phyloP scores from a whole-genome alignment of 2,329 filamentous ascomycete species.

The Calonectria honghensis region DNA sequence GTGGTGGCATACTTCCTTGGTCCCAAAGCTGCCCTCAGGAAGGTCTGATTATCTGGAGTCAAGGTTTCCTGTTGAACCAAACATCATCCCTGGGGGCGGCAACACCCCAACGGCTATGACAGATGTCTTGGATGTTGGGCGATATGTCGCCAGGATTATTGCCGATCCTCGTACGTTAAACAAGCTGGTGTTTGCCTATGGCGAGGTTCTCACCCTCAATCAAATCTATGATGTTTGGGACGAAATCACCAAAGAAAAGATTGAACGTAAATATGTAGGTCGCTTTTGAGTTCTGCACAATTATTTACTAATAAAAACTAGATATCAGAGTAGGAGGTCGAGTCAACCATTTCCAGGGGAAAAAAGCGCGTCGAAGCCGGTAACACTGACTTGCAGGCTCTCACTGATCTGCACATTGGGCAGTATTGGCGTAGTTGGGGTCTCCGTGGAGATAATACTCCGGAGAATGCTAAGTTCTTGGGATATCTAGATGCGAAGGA shows the following conservation, averaged over 20 bases:
- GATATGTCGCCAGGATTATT: conserved; percentile 70
- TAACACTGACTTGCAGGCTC: background rate
- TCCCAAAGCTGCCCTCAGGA: conserved; percentile 51
- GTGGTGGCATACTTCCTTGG: background rate
- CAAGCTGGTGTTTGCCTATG: conserved; percentile 68
- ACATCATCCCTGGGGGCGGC: conserved; percentile 66
- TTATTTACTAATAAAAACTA: background rate
- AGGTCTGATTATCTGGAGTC: conserved; percentile 30
- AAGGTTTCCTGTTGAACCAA: conserved; percentile 54
- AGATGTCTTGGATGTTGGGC: conserved; percentile 70
- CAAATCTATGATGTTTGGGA: conserved; percentile 68
- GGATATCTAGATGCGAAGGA: conserved; percentile 71
- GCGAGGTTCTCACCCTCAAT: conserved; percentile 66
- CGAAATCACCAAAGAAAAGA: conserved; percentile 67
- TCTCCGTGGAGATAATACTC: conserved; percentile 72
- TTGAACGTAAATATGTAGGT: conserved; percentile 52
- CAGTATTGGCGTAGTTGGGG: conserved; percentile 66
- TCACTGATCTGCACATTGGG: background rate
- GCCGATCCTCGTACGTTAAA: conserved; percentile 72
- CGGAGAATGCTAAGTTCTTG: conserved; percentile 71
- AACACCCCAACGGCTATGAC: conserved; percentile 65
- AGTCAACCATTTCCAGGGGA: background rate
- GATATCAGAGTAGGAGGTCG: background rate
- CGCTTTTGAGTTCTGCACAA: background rate
- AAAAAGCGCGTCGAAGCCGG: no score